These are phyloP conservation scores for Aspergillus affinis DNA, from an alignment of 495 filamentous ascomycete genomes.

Conservation along the genomic window DNA sequence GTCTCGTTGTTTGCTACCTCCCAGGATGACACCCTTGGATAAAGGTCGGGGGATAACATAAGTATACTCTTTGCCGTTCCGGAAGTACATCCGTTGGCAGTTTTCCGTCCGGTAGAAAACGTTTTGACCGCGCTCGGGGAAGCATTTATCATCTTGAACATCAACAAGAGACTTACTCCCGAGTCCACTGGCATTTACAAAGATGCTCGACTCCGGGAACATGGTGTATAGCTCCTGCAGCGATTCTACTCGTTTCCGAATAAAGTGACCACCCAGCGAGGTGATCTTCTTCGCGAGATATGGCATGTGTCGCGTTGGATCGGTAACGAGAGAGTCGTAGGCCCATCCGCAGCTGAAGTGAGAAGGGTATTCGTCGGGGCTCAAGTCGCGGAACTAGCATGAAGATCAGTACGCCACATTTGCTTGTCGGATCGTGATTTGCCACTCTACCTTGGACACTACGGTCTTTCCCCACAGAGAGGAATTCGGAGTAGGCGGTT, in stretches of 20 bases:
- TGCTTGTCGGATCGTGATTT: neutral
- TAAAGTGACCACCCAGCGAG: constrained; percentile 36
- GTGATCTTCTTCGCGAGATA: constrained; percentile 34
- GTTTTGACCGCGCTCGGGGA: constrained; percentile 45
- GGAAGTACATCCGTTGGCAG: constrained; percentile 38
- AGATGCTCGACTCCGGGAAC: constrained; percentile 40
- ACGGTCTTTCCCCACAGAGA: constrained; percentile 42
- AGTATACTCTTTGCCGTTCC: constrained; percentile 49
- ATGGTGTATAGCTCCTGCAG: constrained; percentile 38
- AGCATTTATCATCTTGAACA: constrained; percentile 40
- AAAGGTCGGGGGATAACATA: constrained; percentile 50
- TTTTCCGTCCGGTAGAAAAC: constrained; percentile 37
- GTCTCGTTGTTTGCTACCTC: constrained; percentile 46
- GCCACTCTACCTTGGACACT: constrained; percentile 33
- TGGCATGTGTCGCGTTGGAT: constrained; percentile 45
- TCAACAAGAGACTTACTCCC: constrained; percentile 39
- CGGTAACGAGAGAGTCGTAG: constrained; percentile 43
- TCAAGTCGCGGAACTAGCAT: constrained; percentile 39
- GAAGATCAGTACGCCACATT: constrained; percentile 3
- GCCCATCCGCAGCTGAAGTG: constrained; percentile 39
- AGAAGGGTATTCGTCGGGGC: constrained; percentile 35
- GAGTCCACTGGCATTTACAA: constrained; percentile 46
- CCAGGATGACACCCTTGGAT: constrained; percentile 44
- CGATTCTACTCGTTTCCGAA: constrained; percentile 39
- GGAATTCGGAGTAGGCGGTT: constrained; percentile 34